Base-by-base conservation (phyloP, 371 early-diverging fungal species). In the Coemansia sp. region DNA sequence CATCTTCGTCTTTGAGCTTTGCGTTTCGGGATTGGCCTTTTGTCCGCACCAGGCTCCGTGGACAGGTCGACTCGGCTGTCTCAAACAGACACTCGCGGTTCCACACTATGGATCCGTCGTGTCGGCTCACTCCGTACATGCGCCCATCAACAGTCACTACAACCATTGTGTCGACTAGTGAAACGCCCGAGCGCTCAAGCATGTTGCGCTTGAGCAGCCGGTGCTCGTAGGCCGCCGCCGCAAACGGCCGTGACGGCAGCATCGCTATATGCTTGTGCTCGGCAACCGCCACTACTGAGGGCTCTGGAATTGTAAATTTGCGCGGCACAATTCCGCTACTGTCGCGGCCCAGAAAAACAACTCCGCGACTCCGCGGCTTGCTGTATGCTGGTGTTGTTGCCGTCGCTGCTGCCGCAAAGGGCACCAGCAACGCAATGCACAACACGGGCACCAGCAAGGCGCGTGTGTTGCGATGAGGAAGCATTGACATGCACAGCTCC, bases 401-500 rank as follows among this genome's bases (percentile, higher is more conserved):
- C 3, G 19, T 28, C 5, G 41, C 15, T 12, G 62, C 23, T 12
- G 28, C 63, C 6, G 56, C 46, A 6, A 62, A 26, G 40, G 73
- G 69, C 7, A 26, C 58, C 24, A 76, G 65, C 23, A 76, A 58
- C n/a, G 65, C 74, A 6, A 68, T 61, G 39, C 76, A 76, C 28
- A 76, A 56, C 12, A 76, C 39, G 12, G 76, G 73, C 15, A 73
- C 76, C 51, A 76, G 53, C 53, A 76, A 62, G 3, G 76, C 76
- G 54, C 76, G 74, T 39, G 74, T 55, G 48, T 73, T 76, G 68
- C 74, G 76, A 40, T 73, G 67, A n/a, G 76, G 61, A 19, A 75
- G 68, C 76, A 75, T 54, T 44, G 76, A 71, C 65, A 75, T 64
- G 76, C 76, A 72, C 62, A 75, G 52, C 41, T 75, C 72, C 76